Evolutionary conservation across 176 grass and related monocot genomes (phyloP).

Genomic region (Alloteropsis semialata): DNA sequence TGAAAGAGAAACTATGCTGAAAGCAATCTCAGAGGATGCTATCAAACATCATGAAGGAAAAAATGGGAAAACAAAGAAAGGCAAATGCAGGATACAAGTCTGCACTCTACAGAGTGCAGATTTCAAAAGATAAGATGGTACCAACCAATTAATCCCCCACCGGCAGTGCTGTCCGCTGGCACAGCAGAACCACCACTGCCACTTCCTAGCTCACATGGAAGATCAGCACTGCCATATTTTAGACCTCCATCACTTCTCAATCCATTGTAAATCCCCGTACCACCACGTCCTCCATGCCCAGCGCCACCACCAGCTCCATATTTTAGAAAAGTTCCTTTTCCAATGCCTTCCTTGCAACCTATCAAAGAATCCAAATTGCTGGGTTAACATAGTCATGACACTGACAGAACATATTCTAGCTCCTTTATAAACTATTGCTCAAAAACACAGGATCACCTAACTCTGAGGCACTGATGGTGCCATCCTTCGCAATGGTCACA

Average conservation of each 20-base stretch:
- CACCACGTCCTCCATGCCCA: slow-evolving; percentile 90
- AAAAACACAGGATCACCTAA: slow-evolving; percentile 87
- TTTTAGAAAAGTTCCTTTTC: slow-evolving; percentile 73
- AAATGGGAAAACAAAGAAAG: not conserved
- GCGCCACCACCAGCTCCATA: slow-evolving; percentile 90
- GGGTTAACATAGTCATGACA: slow-evolving; percentile 27
- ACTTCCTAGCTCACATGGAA: slow-evolving; percentile 98
- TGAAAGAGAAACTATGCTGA: not conserved
- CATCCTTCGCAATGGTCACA: slow-evolving; percentile 61
- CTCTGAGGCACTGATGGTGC: slow-evolving; percentile 93
- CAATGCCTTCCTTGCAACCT: slow-evolving; percentile 98
- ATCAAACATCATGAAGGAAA: slow-evolving; percentile 8
- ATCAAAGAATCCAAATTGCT: slow-evolving; percentile 14
- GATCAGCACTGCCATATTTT: slow-evolving; percentile 78
- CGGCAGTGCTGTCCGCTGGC: slow-evolving; percentile 56
- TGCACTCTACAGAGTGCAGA: not conserved
- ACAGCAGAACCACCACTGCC: slow-evolving; percentile 72
- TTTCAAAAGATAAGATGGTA: slow-evolving; percentile 20
- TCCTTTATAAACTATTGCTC: slow-evolving; percentile 18
- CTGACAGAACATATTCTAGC: slow-evolving; percentile 13
- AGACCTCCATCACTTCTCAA: slow-evolving; percentile 64
- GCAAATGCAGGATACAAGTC: not conserved
- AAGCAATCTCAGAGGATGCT: not conserved
- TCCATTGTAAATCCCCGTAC: slow-evolving; percentile 81
- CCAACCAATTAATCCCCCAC: slow-evolving; percentile 94